Evolutionary conservation across 768 basidiomycete species (phyloP), one percentile per base, ranked within the genome.

Genomic region (Phanerodontia chrysosporium): DNA sequence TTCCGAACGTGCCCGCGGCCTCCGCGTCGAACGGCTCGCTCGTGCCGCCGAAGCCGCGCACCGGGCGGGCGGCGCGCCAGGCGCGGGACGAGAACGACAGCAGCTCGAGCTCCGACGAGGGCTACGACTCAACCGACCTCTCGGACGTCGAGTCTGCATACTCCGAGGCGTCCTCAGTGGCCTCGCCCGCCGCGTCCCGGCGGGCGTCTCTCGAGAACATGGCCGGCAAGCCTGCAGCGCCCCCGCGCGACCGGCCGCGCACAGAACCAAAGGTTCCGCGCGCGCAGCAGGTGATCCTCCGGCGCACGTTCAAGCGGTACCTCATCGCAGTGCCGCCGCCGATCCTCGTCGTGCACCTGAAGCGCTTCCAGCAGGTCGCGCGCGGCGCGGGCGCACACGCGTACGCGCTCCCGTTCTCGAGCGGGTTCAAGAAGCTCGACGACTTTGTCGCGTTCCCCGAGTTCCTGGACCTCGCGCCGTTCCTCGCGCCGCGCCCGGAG

Each of bases 231-330:
- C 49, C 45, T 18, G 27, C 51, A 14, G 28, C 18, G 14, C 25
- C n/a, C 22, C 35, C n/a, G 6, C 45, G n/a, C 44, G 42, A 58
- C 42, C 52, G 46, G 18, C 16, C 13, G 9, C 6, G 55, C 32
- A 39, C 29, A 29, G 32, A 39, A 36, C 6, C 44, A 55, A 66
- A 67, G 61, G 58, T 78, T 2, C 75, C 77, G 16, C 75, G 72
- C 35, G 72, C 73, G 21, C 77, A 80, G 59, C 90, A 90, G 32
- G 86, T 85, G 51, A 78, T 96, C 49, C 80, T 90, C 74, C 84
- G 92, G 1, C 80, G 90, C 1, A 92, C 93, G 3, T 94, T 92
- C 76, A 98, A 98, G 73, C 90, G 95, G 13, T 98, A 97, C 73
- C 85, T 98, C 59, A 90, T 98, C 70, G 83, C 87, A 16, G 80